These are phyloP conservation scores for Lentinula detonsa DNA, from an alignment of 768 basidiomycete genomes.

Conservation along the genomic window DNA sequence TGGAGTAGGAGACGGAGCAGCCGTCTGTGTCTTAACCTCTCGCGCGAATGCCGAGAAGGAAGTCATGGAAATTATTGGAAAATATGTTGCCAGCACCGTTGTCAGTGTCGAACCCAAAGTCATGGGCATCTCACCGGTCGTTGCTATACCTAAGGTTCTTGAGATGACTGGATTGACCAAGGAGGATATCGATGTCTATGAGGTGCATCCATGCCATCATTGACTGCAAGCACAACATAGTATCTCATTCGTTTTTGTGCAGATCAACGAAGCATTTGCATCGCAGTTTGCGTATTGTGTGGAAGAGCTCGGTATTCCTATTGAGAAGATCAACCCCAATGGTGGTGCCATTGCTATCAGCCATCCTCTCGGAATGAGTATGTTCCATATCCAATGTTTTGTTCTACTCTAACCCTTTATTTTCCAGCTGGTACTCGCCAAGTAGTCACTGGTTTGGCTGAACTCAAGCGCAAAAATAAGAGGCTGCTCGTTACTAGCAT, in stretches of 20 bases:
- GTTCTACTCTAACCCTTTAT: neutral
- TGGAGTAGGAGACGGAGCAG: conserved; percentile 91
- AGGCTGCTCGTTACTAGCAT: conserved; percentile 70
- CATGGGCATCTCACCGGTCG: conserved; percentile 75
- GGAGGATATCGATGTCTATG: conserved; percentile 72
- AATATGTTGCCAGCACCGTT: conserved; percentile 73
- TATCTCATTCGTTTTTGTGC: neutral
- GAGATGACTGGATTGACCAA: conserved; percentile 54
- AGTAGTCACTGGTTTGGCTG: conserved; percentile 81
- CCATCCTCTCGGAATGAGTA: conserved; percentile 84
- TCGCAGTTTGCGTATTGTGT: conserved; percentile 93
- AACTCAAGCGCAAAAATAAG: conserved; percentile 64
- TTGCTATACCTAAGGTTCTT: conserved; percentile 66
- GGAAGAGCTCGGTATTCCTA: conserved; percentile 68
- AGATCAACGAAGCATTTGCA: conserved; percentile 91
- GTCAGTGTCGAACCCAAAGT: conserved; percentile 76
- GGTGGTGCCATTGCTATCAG: conserved; percentile 84
- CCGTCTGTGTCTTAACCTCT: conserved; percentile 77
- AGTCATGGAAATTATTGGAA: conserved; percentile 75
- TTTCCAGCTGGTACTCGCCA: conserved; percentile 73
- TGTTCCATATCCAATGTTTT: conserved; percentile 17
- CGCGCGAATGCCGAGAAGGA: conserved; percentile 69
- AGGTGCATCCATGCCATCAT: conserved; percentile 34
- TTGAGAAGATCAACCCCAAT: conserved; percentile 81
- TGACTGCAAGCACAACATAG: neutral